A percentile compares a stretch with the other conserved stretches of the same genome.
Conservation (phyloP, 2,329 filamentous ascomycete genomes). For the Thermothelomyces thermophilus region DNA sequence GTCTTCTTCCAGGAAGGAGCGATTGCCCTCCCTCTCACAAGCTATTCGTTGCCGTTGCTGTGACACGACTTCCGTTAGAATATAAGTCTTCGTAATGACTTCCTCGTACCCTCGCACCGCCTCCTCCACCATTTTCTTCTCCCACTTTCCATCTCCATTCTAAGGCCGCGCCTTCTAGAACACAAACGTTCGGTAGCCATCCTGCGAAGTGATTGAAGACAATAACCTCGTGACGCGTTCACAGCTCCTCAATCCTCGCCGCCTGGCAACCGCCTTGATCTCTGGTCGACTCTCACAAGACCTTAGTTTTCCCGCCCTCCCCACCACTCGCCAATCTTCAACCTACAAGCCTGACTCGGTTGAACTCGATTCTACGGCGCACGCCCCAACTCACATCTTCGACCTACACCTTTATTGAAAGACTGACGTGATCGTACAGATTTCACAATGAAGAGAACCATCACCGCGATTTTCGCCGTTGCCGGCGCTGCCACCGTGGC, state of each 20-base stretch:
- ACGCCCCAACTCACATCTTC: neutral
- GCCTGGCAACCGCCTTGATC: no score
- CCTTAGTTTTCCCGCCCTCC: no score
- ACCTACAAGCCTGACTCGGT: neutral
- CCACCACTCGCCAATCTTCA: neutral
- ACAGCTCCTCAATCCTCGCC: no score
- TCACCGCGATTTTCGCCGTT: constrained; percentile 33
- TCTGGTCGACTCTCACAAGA: no score
- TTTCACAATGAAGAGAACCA: constrained; percentile 44
- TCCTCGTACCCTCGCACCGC: neutral
- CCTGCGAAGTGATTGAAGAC: no score
- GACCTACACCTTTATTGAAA: neutral
- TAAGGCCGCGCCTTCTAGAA: no score
- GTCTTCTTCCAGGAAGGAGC: constrained; percentile 8
- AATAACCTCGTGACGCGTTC: no score
- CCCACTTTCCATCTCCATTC: constrained; percentile 10
- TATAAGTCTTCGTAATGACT: constrained; percentile 15
- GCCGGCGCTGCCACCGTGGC: constrained; percentile 36
- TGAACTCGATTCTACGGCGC: neutral
- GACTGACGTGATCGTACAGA: neutral
- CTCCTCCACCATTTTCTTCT: neutral
- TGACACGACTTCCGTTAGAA: constrained; percentile 14
- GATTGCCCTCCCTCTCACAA: constrained; percentile 13
- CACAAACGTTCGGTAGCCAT: no score
- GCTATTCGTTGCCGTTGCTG: constrained; percentile 4